A percentile compares a stretch with the other conserved stretches of the same genome.
These are phyloP conservation scores for Coleophoma cylindrospora DNA, from an alignment of 2,329 filamentous ascomycete genomes.

Conservation along the genomic window DNA sequence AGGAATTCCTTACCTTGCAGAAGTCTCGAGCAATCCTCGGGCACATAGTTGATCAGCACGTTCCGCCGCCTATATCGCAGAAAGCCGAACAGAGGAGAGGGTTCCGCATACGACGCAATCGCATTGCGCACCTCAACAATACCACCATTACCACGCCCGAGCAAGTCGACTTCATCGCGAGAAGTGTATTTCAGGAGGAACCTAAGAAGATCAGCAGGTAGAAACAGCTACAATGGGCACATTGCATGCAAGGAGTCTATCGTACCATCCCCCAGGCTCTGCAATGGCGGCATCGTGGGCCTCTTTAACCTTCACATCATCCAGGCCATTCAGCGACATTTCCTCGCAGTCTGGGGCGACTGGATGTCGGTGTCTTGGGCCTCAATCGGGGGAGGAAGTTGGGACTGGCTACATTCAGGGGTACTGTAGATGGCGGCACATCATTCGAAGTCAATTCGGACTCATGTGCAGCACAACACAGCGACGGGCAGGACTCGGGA, in stretches of 20 bases:
- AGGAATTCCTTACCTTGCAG: constrained; percentile 70
- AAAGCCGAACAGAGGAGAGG: constrained; percentile 87
- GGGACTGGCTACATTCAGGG: constrained; percentile 17
- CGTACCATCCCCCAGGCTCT: constrained; percentile 89
- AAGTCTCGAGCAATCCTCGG: constrained; percentile 83
- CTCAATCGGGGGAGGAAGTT: constrained; percentile 10
- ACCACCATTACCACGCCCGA: constrained; percentile 73
- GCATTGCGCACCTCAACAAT: constrained; percentile 77
- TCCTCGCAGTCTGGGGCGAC: constrained; percentile 17
- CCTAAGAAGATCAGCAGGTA: constrained; percentile 46
- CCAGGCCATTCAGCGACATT: constrained; percentile 97
- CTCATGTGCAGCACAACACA: neutral
- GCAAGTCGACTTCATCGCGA: constrained; percentile 80
- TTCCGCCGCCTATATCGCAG: constrained; percentile 85
- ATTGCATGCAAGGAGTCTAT: constrained; percentile 1
- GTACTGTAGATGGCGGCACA: constrained; percentile 18
- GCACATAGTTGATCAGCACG: constrained; percentile 88
- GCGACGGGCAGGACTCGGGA: neutral
- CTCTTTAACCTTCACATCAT: constrained; percentile 74
- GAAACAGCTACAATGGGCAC: constrained; percentile 2
- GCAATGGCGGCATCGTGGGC: constrained; percentile 74
- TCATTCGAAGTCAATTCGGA: constrained; percentile 13
- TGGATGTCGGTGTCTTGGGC: constrained; percentile 5
- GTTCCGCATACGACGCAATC: constrained; percentile 74
- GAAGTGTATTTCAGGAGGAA: constrained; percentile 89